Evolutionary conservation across 208 protist species (phyloP).

Genomic region (Giardia duodenalis): DNA sequence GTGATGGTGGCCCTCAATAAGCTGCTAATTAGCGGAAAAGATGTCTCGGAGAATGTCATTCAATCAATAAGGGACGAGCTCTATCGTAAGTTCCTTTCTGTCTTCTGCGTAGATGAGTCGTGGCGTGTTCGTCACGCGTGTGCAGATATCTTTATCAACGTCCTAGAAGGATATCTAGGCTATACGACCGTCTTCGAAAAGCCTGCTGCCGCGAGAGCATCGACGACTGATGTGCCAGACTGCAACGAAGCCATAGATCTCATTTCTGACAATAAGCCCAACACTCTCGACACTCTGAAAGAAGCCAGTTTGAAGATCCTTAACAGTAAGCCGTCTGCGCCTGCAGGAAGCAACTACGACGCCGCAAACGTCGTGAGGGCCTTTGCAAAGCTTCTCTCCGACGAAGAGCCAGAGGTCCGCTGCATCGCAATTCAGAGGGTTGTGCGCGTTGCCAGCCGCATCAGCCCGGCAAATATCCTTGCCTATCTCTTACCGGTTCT

Average conservation of each 20-base stretch:
- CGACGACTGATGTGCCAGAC: neutral
- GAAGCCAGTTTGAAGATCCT: neutral
- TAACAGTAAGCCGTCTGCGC: neutral
- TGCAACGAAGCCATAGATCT: neutral
- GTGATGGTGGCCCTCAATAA: neutral
- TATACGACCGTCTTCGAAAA: neutral
- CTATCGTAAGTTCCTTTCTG: neutral
- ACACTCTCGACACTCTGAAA: neutral
- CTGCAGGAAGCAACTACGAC: neutral
- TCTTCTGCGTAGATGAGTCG: neutral
- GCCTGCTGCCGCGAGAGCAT: neutral
- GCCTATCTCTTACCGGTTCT: neutral
- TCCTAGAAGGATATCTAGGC: constrained; percentile 17
- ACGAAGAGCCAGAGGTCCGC: neutral
- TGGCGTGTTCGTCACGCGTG: constrained; percentile 15
- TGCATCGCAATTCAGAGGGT: constrained; percentile 4
- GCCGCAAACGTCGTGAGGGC: neutral
- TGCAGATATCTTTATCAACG: neutral
- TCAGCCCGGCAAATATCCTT: neutral
- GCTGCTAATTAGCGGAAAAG: neutral
- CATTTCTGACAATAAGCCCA: neutral
- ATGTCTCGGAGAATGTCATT: neutral
- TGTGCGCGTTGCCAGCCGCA: constrained; percentile 11
- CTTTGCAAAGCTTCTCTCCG: neutral
- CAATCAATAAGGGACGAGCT: neutral